Conservation (phyloP, 805 yeast species). For the Naumovozyma castellii region DNA sequence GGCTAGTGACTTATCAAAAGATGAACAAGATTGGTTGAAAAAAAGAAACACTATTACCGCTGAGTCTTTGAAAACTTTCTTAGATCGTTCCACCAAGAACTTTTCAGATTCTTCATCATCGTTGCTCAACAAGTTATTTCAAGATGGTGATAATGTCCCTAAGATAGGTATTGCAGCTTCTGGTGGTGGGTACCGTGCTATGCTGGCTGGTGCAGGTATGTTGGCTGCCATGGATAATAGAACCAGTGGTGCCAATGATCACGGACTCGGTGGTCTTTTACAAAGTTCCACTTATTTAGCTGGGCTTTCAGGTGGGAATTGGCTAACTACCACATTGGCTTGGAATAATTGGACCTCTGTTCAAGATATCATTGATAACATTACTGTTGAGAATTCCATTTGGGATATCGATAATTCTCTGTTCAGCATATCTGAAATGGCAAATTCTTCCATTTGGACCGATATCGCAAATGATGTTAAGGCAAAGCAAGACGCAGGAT, state of each 20-base stretch:
- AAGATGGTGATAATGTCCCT: conserved; percentile 9
- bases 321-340: conserved; percentile 66
- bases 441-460: conserved; percentile 45
- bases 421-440: conserved; percentile 52
- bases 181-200: conserved; percentile 90
- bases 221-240: conserved; percentile 71
- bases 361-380: conserved; percentile 43
- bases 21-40: conserved; percentile 44
- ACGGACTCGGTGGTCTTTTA: conserved; percentile 65
- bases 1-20: conserved; percentile 36
- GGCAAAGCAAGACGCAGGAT: conserved; percentile 54
- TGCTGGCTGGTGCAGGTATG: conserved; percentile 79
- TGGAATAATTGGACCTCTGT: conserved; percentile 68
- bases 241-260: conserved; percentile 43
- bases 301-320: conserved; percentile 79
- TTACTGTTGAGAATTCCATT: conserved; percentile 31
- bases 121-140: conserved; percentile 13
- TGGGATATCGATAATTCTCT: conserved; percentile 67
- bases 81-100: conserved; percentile 32
- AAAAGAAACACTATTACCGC: conserved; percentile 38
- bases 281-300: conserved; percentile 63
- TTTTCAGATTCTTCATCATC: conserved; percentile 12
- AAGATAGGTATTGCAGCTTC: conserved; percentile 55
- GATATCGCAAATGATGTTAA: conserved; percentile 45
- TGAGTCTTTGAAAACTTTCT: conserved; percentile 36